These are phyloP conservation scores for Nematocida major DNA, from an alignment of 371 early-diverging fungal genomes.

Conservation along the genomic window DNA sequence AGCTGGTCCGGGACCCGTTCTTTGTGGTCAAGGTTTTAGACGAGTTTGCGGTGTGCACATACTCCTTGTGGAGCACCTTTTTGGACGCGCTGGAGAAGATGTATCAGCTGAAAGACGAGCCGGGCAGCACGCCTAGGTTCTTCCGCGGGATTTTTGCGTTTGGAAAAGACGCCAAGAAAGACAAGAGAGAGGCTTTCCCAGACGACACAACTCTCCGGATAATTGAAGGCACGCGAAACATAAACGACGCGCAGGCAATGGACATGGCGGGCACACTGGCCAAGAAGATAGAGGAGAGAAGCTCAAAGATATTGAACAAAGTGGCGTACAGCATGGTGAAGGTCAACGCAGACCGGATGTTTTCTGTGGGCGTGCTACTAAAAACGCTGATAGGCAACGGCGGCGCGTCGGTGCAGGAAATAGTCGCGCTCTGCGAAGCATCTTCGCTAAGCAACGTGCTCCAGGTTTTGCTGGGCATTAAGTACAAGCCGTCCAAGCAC, in stretches of 20 bases:
- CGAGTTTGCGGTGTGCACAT: background rate
- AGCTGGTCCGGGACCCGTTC: background rate
- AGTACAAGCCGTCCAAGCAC: conserved; percentile 33
- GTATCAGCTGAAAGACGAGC: background rate
- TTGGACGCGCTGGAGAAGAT: background rate
- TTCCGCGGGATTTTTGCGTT: conserved; percentile 31
- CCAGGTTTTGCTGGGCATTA: background rate
- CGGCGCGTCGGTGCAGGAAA: background rate
- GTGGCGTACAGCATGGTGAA: background rate
- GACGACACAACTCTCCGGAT: background rate
- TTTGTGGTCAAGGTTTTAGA: background rate
- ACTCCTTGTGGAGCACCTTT: conserved; percentile 1
- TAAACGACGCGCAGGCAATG: background rate
- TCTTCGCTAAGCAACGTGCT: background rate
- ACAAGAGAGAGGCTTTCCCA: conserved; percentile 16
- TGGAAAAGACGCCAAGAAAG: conserved; percentile 44
- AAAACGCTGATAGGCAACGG: background rate
- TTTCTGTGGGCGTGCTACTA: background rate
- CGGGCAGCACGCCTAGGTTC: background rate
- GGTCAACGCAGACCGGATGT: conserved; percentile 12
- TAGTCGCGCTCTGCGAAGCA: background rate
- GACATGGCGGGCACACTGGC: background rate
- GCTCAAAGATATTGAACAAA: conserved; percentile 3
- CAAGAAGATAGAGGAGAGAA: background rate
- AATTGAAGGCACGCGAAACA: conserved; percentile 4